phyloP scores from a whole-genome alignment of 768 basidiomycete genomes.

The Trametes cubensis region DNA sequence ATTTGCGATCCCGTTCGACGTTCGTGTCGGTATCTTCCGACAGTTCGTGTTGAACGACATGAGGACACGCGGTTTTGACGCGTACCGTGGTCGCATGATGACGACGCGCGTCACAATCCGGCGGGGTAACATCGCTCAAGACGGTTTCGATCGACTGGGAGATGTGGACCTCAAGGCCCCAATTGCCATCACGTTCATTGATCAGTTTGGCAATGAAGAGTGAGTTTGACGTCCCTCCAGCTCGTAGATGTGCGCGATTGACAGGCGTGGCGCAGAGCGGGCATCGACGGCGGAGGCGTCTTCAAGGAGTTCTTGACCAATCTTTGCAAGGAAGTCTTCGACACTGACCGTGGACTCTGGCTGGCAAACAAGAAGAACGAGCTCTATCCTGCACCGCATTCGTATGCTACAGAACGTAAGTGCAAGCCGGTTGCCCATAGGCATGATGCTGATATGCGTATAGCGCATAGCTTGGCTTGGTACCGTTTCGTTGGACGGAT shows the following conservation, averaged over 20 bases:
- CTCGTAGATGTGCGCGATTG: not conserved
- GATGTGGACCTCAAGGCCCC: constrained; percentile 81
- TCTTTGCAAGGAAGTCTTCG: constrained; percentile 91
- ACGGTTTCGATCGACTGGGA: constrained; percentile 84
- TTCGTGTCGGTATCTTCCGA: constrained; percentile 88
- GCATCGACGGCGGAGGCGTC: constrained; percentile 95
- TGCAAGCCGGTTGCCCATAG: constrained; percentile 8
- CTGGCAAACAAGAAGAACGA: constrained; percentile 88
- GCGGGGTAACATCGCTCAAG: constrained; percentile 80
- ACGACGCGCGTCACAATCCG: constrained; percentile 57
- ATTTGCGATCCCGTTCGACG: constrained; percentile 91
- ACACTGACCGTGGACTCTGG: constrained; percentile 94
- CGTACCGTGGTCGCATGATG: constrained; percentile 23
- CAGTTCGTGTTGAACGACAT: constrained; percentile 76
- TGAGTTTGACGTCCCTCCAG: constrained; percentile 41
- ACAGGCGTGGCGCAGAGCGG: constrained; percentile 53
- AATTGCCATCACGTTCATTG: constrained; percentile 89
- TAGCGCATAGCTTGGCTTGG: constrained; percentile 88
- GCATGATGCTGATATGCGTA: not conserved
- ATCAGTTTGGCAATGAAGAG: constrained; percentile 87
- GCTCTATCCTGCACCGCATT: constrained; percentile 92
- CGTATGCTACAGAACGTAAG: constrained; percentile 86
- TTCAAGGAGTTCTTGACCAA: constrained; percentile 98
- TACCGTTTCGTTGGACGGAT: constrained; percentile 92
- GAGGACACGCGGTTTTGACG: constrained; percentile 27